These are phyloP conservation scores for Aurinia saxatilis DNA, from an alignment of 345 rosid species.

Conservation along the genomic window DNA sequence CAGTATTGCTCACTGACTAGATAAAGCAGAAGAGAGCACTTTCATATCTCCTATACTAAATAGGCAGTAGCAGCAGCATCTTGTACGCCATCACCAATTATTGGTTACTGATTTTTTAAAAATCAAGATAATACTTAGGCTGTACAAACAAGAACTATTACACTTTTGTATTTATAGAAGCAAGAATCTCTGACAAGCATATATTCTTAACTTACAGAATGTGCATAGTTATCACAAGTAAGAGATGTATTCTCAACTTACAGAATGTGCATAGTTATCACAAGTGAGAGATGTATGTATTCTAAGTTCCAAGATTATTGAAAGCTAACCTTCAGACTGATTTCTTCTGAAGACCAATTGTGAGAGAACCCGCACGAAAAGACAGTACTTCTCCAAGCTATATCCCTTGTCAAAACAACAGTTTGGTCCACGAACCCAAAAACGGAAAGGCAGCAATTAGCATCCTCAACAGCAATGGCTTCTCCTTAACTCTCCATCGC, in stretches of 20 bases:
- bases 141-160: slow-evolving; percentile 11
- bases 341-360: not conserved
- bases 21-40: slow-evolving; percentile 25
- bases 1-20: slow-evolving; percentile 30
- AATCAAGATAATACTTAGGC: not conserved
- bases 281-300: slow-evolving; percentile 3
- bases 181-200: slow-evolving; percentile 2
- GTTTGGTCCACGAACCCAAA: slow-evolving; percentile 58
- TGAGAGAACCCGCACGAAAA: not conserved
- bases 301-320: slow-evolving; percentile 4
- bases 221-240: slow-evolving; percentile 9
- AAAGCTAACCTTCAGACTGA: slow-evolving; percentile 25
- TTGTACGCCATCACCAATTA: slow-evolving; percentile 16
- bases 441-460: slow-evolving; percentile 71
- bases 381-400: not conserved
- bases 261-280: slow-evolving; percentile 6
- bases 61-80: slow-evolving; percentile 14
- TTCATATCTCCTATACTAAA: not conserved
- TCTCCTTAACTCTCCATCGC: slow-evolving; percentile 56
- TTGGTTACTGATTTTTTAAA: not conserved
- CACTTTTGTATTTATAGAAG: slow-evolving; percentile 9
- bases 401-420: slow-evolving; percentile 39
- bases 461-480: slow-evolving; percentile 55
- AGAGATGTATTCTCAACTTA: slow-evolving; percentile 20
- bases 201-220: slow-evolving; percentile 23